These are phyloP conservation scores for Elongisporangium prolatum DNA, from an alignment of 352 stramenopile species.

Conservation along the genomic window DNA sequence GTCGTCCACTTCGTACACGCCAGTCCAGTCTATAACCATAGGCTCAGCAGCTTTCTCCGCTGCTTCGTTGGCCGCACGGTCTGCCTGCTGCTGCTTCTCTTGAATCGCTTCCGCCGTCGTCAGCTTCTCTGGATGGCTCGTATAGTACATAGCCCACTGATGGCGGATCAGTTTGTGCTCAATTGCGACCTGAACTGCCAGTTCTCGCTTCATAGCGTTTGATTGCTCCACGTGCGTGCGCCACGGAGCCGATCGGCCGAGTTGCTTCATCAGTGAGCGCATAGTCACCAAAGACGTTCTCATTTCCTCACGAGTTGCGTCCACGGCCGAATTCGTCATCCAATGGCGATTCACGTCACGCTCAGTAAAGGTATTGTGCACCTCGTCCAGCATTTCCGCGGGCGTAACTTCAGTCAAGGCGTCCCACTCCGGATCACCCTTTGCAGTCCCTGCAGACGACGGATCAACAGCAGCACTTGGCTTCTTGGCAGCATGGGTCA, in stretches of 20 bases:
- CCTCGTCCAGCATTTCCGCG: slow-evolving; percentile 29
- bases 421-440: slow-evolving; percentile 23
- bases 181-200: slow-evolving; percentile 43
- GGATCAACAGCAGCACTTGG: neutral
- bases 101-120: neutral
- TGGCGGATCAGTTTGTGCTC: slow-evolving; percentile 49
- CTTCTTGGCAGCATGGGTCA: neutral
- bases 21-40: slow-evolving; percentile 23
- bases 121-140: slow-evolving; percentile 28
- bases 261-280: slow-evolving; percentile 46
- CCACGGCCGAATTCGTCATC: slow-evolving; percentile 19
- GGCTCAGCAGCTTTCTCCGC: neutral
- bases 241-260: slow-evolving; percentile 56
- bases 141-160: slow-evolving; percentile 60
- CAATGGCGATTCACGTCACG: slow-evolving; percentile 25
- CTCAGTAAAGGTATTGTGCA: slow-evolving; percentile 27
- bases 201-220: slow-evolving; percentile 55
- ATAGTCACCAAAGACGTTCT: slow-evolving; percentile 41
- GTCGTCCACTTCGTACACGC: slow-evolving; percentile 38
- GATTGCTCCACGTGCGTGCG: slow-evolving; percentile 56
- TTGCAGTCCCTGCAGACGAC: slow-evolving; percentile 2
- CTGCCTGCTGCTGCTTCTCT: neutral
- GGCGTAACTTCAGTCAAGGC: slow-evolving; percentile 39
- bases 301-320: slow-evolving; percentile 17
- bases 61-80: too few species aligned